Base-by-base conservation (phyloP, 768 basidiomycete genomes). In the Naganishia vaughanmartiniae region DNA sequence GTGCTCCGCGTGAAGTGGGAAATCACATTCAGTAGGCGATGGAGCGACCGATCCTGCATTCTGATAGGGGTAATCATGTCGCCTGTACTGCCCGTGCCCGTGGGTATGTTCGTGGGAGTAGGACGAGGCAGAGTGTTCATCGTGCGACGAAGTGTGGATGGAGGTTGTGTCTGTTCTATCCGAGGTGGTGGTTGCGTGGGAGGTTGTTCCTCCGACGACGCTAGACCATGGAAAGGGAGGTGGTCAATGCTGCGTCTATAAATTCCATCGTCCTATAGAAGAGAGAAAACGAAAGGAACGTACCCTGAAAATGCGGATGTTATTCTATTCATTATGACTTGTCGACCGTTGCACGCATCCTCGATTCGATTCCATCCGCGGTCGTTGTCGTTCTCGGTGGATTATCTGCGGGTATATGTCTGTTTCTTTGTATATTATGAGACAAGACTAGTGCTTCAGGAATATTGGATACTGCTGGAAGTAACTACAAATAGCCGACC, bases 301-400 rank as follows among this genome's bases (percentile, higher is more conserved):
- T 51, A 70, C 60, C 60, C 69, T 26, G 69, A 70, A n/a, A 65
- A 55, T 1, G 69, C 60, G n/a, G 69, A 69, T 26, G 68, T 58
- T 17, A 69, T 48, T 36, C 68, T 42, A 48, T 69, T 69, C 68
- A 69, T 69, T 14, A 15, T 42, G 17, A 42, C 42, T 42, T 42
- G 12, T 36, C 34, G 4, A 36, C 34, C 34, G 4, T 36, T 36
- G 12, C 12, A 12, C 34, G 34, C 56, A 12, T 19, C 31, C 31
- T 17, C 34, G n/a, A 31, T 28, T 39, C 21, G 5, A n/a, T 21
- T 42, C 36, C 39, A 42, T 24, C 30, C 21, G 11, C 0, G 2
- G 60, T 36, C 28, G 36, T 24, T 45, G 34, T 34, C 14, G 14
- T 31, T 34, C 21, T n/a, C n/a, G n/a, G n/a, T n/a, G n/a, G n/a